phyloP scores from a whole-genome alignment of 2,329 filamentous ascomycete species.

The Zalaria obscura region DNA sequence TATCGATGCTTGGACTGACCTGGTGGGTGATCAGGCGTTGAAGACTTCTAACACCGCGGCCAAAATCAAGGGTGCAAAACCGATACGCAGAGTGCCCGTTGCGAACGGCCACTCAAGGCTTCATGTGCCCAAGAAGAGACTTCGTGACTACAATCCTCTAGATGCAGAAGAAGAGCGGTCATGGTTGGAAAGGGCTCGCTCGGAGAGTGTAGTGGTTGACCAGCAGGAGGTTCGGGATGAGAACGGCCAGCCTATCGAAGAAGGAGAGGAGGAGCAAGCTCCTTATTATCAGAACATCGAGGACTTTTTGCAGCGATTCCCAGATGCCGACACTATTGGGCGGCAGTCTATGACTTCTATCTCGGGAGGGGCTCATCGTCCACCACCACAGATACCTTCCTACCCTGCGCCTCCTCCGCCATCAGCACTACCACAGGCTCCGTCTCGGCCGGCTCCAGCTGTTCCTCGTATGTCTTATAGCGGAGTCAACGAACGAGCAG shows the following conservation, averaged over 20 bases:
- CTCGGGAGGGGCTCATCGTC: slow-evolving; percentile 18
- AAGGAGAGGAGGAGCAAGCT: slow-evolving; percentile 19
- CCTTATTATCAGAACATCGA: slow-evolving; percentile 57
- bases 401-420: slow-evolving; percentile 18
- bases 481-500: slow-evolving; percentile 52
- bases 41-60: slow-evolving; percentile 41
- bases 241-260: slow-evolving; percentile 3
- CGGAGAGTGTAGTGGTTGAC: slow-evolving; percentile 41
- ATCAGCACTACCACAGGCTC: slow-evolving; percentile 35
- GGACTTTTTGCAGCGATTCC: slow-evolving; percentile 72
- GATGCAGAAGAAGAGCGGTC: slow-evolving; percentile 66
- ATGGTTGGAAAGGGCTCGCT: slow-evolving; percentile 65
- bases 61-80: slow-evolving; percentile 31
- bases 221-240: slow-evolving; percentile 19
- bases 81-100: slow-evolving; percentile 37
- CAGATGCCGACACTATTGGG: slow-evolving; percentile 48
- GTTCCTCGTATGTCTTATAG: slow-evolving; percentile 57
- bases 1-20: slow-evolving; percentile 70
- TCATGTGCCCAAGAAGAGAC: slow-evolving; percentile 40
- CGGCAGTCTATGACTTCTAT: slow-evolving; percentile 38
- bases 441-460: slow-evolving; percentile 44
- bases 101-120: slow-evolving; percentile 29
- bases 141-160: slow-evolving; percentile 53
- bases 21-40: slow-evolving; percentile 59
- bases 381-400: slow-evolving; percentile 13